These are phyloP conservation scores for Colletotrichum limetticola DNA, from an alignment of 2,329 filamentous ascomycete genomes.

Conservation along the genomic window DNA sequence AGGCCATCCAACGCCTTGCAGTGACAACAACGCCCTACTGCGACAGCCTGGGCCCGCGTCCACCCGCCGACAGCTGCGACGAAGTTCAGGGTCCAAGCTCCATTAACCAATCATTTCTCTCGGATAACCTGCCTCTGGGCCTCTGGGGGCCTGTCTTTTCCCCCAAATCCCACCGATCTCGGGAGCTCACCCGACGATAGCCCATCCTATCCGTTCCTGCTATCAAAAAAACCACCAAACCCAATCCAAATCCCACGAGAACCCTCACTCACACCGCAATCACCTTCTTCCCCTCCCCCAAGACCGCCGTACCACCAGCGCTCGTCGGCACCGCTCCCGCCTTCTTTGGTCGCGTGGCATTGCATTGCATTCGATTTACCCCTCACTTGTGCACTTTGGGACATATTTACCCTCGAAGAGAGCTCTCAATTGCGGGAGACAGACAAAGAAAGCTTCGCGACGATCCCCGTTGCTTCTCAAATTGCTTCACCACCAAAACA, in stretches of 20 bases:
- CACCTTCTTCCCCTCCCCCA: neutral
- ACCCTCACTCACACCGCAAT: constrained; percentile 6
- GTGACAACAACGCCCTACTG: no score
- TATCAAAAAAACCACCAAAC: neutral
- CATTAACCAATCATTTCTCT: neutral
- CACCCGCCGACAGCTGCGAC: neutral
- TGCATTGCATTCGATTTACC: neutral
- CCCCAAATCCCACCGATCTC: constrained; percentile 21
- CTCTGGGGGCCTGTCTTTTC: no score
- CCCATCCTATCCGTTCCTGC: constrained; percentile 17
- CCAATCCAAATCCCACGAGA: neutral
- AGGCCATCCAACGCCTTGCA: no score
- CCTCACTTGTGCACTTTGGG: neutral
- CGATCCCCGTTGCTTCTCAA: neutral
- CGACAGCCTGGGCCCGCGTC: neutral
- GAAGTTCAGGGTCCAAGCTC: neutral
- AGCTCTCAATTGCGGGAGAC: neutral
- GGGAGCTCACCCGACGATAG: constrained; percentile 32
- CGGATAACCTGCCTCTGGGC: neutral
- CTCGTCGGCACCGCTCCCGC: constrained; percentile 19
- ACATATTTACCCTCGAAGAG: neutral
- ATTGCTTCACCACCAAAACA: neutral
- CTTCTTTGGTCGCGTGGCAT: neutral
- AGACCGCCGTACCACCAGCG: neutral
- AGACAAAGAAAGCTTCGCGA: neutral